Evolutionary conservation across 495 filamentous ascomycete genomes (phyloP), one percentile per base, ranked within the genome.

Genomic region (Geoglossum glabrum): DNA sequence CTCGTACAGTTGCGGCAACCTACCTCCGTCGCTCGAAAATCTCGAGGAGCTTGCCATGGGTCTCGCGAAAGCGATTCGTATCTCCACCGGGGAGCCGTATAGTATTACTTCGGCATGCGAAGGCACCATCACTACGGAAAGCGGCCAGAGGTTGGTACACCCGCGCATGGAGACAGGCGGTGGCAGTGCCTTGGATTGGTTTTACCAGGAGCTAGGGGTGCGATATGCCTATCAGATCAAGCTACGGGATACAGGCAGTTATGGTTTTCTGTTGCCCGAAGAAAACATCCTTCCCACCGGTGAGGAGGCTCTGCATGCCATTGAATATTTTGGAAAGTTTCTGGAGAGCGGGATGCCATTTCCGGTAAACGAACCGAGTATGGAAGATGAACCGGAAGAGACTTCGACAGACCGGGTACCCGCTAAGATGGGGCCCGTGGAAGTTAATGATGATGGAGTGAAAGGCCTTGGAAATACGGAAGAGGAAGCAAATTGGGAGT

Each of bases 211-310:
- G 62, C 69, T 95, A 31, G 71, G 77, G 46, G 84, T 90, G n/a
- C 79, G 73, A 34, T 92, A 85, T 64, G 81, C 86, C 27, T 98
- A 93, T 64, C 92, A 97, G 72, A 85, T 98, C 67, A 97, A 96
- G 69, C 73, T 98, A 25, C 77, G 92, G 36, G 92, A 98, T 70
- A 94, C 87, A 0, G 92, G 92, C 2, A 92, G 80, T 68, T 96
- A 97, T 67, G 92, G 92, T 0, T 98, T 96, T 64, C 72, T 98
- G 51, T 73, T 98, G 9, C 92, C 92, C 0, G 80, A 78, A 34
- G 83, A 90, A 58, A 76, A 95, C 60, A 98, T 98, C 55, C 68
- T 95, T 4, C 90, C 92, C 0, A 90, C 88, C 0, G 92, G 92
- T 1, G 79, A 86, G 68, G 92, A 98, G 67, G 74, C 87, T 23